phyloP scores from a whole-genome alignment of 1,139 yeast species.

The Sugiyamaella pinicola region DNA sequence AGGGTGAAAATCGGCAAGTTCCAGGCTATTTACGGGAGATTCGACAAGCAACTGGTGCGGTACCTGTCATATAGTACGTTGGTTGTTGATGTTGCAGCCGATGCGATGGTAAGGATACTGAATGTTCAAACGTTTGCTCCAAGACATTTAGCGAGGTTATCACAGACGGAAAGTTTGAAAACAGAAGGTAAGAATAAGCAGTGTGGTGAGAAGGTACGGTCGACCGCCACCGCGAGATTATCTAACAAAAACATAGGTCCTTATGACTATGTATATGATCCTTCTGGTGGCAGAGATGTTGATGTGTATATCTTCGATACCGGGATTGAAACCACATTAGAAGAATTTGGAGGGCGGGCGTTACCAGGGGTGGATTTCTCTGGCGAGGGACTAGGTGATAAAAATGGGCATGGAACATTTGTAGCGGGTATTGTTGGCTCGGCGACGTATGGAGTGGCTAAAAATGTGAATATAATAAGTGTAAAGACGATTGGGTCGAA shows the following conservation, averaged over 20 bases:
- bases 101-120: constrained; percentile 35
- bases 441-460: constrained; percentile 75
- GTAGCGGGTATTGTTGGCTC: constrained; percentile 92
- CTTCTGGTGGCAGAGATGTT: constrained; percentile 54
- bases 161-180: constrained; percentile 52
- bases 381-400: constrained; percentile 61
- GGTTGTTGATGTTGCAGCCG: constrained; percentile 39
- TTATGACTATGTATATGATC: constrained; percentile 47
- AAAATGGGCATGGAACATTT: constrained; percentile 79
- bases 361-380: constrained; percentile 61
- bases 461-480: constrained; percentile 61
- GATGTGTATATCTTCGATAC: constrained; percentile 78
- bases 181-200: constrained; percentile 25
- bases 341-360: constrained; percentile 68
- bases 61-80: constrained; percentile 33
- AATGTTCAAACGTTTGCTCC: constrained; percentile 59
- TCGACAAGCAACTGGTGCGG: constrained; percentile 32
- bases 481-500: constrained; percentile 65
- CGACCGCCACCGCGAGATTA: background rate
- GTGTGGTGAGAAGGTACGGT: background rate
- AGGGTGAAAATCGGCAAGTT: constrained; percentile 34
- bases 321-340: constrained; percentile 58
- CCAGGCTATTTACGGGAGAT: constrained; percentile 37
- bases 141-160: constrained; percentile 65
- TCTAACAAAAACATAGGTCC: constrained; percentile 27